Base-by-base conservation (phyloP, 2,329 filamentous ascomycete genomes). In the Metarhizium guizhouense region DNA sequence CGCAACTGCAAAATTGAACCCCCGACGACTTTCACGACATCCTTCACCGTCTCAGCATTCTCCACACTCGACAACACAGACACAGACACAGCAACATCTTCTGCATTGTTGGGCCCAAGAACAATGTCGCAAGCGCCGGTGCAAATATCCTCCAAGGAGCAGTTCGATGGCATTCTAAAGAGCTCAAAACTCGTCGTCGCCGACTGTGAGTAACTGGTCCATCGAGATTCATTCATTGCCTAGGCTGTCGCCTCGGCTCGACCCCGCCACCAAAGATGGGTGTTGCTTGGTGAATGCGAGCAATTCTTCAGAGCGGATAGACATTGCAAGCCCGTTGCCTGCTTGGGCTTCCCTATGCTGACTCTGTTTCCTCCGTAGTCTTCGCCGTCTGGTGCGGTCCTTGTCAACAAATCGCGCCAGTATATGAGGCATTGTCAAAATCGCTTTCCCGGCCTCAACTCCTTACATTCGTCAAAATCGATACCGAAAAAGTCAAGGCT, bases 331-430 rank as follows among this genome's bases (percentile, higher is more conserved):
- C 32, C 32, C 32, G 6, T 8, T 40, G 29, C 4, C n/a, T 20
- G 18, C 6, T 20, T n/a, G 36, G 16, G 30, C 36, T 14, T 30
- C 18, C 18, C n/a, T 1, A 42, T 43, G 36, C 50, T 38, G 18
- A 40, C 36, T 20, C 50, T 20, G 10, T 8, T 30, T 20, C n/a
- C 25, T 4, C 3, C 36, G 56, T 63, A 95, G 90, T 96, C 78
- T 93, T 89, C 66, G 90, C 91, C 65, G 86, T 90, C 66, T 94
- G 88, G 86, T 95, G 88, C 67, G 85, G 77, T 38, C 88, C 90
- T 66, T 95, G 91, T 81, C 88, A 90, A 64, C 79, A 83, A 61
- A 91, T 97, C 62, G 88, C 87, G 6, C 90, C 92, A 18, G 72
- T 91, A 59, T 96, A 90, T 75, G 88, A 94, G 65, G 76, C 85